Evolutionary conservation across 176 grass and related monocot genomes (phyloP).

Genomic region (Cymbopogon citratus): DNA sequence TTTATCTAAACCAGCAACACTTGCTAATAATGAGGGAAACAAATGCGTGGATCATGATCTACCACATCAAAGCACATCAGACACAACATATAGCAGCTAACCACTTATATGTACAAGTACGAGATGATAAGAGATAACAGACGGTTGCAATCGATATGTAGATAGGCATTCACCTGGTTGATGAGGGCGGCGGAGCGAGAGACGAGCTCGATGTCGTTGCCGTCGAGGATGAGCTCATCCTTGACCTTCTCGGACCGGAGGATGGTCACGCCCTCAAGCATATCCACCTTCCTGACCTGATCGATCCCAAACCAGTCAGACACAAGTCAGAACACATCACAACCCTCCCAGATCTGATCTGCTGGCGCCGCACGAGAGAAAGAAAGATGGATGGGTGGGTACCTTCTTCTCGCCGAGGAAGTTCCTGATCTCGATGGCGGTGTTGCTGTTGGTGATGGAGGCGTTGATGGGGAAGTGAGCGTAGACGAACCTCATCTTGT

Average conservation of each 20-base stretch:
- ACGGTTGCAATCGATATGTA: not conserved
- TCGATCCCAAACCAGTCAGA: not conserved
- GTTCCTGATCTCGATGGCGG: constrained; percentile 83
- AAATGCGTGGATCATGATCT: not conserved
- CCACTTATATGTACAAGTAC: not conserved
- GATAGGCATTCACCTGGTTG: constrained; percentile 36
- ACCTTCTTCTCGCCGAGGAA: constrained; percentile 96
- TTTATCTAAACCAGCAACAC: not conserved
- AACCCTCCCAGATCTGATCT: not conserved
- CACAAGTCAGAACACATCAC: not conserved
- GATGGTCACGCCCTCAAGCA: constrained; percentile 78
- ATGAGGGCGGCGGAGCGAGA: constrained; percentile 82
- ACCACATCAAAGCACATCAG: not conserved
- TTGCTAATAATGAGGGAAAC: not conserved
- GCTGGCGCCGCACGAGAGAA: not conserved
- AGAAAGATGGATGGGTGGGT: not conserved
- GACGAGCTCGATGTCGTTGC: constrained; percentile 87
- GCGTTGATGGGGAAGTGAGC: constrained; percentile 97
- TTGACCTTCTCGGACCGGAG: constrained; percentile 84
- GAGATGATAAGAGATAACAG: not conserved
- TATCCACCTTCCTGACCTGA: constrained; percentile 84
- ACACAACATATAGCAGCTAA: not conserved
- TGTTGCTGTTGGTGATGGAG: constrained; percentile 60
- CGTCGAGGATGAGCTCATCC: constrained; percentile 86
- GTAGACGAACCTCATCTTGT: constrained; percentile 92